phyloP scores from a whole-genome alignment of 768 basidiomycete species.

The Sporobolomyces phaffii region DNA sequence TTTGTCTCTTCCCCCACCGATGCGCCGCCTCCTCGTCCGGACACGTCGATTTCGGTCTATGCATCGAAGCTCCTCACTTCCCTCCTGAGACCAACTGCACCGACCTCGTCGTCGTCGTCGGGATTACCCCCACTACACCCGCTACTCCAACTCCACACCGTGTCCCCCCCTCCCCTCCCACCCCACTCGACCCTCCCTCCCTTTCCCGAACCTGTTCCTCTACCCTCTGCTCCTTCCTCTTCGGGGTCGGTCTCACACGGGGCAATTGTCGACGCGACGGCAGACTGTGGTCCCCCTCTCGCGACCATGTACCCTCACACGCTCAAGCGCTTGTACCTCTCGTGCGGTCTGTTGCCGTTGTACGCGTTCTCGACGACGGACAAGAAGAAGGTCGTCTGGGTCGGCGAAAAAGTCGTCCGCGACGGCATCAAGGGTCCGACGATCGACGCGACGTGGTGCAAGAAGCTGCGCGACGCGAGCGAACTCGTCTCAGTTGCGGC shows the following conservation, averaged over 20 bases:
- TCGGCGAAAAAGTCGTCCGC: constrained; percentile 65
- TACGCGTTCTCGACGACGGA: constrained; percentile 57
- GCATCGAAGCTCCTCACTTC: constrained; percentile 50
- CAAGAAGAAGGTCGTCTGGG: constrained; percentile 59
- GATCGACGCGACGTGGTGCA: neutral
- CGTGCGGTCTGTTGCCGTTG: constrained; percentile 69
- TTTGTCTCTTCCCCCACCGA: constrained; percentile 36
- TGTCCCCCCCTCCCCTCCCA: constrained; percentile 1
- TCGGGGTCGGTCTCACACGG: constrained; percentile 39
- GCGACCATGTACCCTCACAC: constrained; percentile 47
- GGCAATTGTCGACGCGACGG: no score
- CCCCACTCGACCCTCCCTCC: constrained; percentile 1
- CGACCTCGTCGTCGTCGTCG: neutral
- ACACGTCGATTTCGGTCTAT: constrained; percentile 49
- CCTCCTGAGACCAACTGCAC: constrained; percentile 45
- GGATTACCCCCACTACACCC: constrained; percentile 18
- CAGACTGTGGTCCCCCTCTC: constrained; percentile 52
- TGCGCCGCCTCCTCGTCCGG: neutral
- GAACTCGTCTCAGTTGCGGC: constrained; percentile 23
- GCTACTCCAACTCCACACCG: constrained; percentile 1
- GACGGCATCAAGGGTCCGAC: constrained; percentile 63
- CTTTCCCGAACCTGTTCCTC: constrained; percentile 18
- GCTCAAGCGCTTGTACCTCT: constrained; percentile 67
- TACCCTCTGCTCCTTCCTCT: constrained; percentile 1
- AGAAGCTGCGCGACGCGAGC: constrained; percentile 22